Percentiles rank a stretch among this genome's conserved stretches.
Evolutionary conservation across 2,329 filamentous ascomycete species (phyloP).

Genomic region (Bimuria novae-zelandiae): DNA sequence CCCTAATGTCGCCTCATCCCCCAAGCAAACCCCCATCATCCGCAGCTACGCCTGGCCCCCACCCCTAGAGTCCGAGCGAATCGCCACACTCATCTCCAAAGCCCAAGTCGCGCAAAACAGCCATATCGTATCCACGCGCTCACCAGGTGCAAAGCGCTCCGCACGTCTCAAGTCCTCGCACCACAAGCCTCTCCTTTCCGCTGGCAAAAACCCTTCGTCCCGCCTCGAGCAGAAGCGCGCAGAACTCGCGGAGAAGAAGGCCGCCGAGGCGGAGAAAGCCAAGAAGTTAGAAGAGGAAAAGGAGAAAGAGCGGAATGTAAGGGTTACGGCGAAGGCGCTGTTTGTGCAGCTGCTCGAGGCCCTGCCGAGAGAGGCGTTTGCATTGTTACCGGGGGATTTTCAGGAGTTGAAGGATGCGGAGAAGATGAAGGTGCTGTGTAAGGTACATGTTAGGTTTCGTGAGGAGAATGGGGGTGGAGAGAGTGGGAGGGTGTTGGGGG

Average conservation of each 20-base stretch:
- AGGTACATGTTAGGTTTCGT: too few species aligned
- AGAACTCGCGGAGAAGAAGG: neutral
- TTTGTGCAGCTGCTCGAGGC: neutral
- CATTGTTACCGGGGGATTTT: neutral
- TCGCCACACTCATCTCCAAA: neutral
- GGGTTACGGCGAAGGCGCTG: too few species aligned
- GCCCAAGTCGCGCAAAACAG: slow-evolving; percentile 1
- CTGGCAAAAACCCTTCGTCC: neutral
- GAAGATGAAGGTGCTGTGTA: neutral
- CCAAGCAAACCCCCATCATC: neutral
- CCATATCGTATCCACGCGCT: neutral
- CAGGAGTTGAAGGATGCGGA: neutral
- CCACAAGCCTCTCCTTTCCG: neutral
- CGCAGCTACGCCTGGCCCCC: neutral
- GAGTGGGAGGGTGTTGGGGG: too few species aligned
- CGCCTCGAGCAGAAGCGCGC: neutral
- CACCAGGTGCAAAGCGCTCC: neutral
- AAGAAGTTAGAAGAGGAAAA: neutral
- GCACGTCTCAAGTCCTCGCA: neutral
- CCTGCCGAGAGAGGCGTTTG: neutral
- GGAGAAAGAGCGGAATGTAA: neutral
- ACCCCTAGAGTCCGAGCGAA: too few species aligned
- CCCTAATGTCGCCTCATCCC: neutral
- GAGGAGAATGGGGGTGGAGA: too few species aligned
- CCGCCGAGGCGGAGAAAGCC: neutral